These are phyloP conservation scores for Cercophora scortea DNA, from an alignment of 495 filamentous ascomycete species.

Conservation along the genomic window DNA sequence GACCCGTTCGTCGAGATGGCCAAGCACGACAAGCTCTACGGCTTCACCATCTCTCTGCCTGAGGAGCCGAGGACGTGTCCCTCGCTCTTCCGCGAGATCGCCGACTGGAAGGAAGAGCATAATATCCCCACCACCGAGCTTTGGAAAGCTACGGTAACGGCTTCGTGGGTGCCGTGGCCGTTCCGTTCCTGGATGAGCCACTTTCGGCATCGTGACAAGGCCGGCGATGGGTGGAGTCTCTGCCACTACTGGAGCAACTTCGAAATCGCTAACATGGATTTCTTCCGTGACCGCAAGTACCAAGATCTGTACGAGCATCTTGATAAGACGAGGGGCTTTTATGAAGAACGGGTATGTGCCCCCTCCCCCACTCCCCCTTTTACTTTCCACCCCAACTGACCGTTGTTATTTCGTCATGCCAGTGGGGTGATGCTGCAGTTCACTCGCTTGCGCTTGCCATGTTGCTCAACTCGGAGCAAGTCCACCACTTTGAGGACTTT, in stretches of 20 bases:
- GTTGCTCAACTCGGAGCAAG: constrained; percentile 38
- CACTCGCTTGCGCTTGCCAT: constrained; percentile 44
- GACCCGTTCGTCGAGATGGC: constrained; percentile 50
- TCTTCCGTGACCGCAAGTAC: constrained; percentile 42
- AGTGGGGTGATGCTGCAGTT: constrained; percentile 51
- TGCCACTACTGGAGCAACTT: constrained; percentile 56
- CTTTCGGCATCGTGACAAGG: constrained; percentile 27
- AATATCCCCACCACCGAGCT: constrained; percentile 21
- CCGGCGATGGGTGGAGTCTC: constrained; percentile 39
- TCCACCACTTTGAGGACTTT: constrained; percentile 48
- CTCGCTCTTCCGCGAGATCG: constrained; percentile 37
- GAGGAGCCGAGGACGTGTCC: constrained; percentile 44
- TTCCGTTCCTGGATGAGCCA: constrained; percentile 26
- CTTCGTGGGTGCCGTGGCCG: constrained; percentile 34
- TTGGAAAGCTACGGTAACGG: constrained; percentile 32
- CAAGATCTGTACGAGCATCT: constrained; percentile 40
- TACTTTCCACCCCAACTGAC: too few species aligned
- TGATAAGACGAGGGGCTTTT: constrained; percentile 44
- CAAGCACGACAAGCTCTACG: constrained; percentile 42
- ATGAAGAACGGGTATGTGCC: constrained; percentile 35
- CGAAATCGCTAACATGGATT: constrained; percentile 47
- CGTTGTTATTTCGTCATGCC: neutral
- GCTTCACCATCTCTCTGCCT: constrained; percentile 43
- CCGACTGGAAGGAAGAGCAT: constrained; percentile 33
- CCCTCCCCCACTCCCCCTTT: neutral